A percentile compares a stretch with the other conserved stretches of the same genome.
Evolutionary conservation across 148 eudicot species (phyloP).

Genomic region (Chenopodium formosanum): DNA sequence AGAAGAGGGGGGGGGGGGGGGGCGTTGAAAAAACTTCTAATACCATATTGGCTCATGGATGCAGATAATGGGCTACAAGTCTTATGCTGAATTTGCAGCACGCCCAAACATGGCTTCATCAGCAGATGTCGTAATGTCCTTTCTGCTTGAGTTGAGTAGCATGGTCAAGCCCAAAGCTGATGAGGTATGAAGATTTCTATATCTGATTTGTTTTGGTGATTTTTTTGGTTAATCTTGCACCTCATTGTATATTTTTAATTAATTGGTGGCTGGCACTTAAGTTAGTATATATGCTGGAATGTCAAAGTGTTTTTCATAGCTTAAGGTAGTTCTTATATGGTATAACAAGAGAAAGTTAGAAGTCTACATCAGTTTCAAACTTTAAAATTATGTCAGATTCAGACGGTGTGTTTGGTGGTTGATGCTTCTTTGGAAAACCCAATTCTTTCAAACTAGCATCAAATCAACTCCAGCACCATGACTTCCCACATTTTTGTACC

Average conservation of each 20-base stretch:
- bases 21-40: constrained; percentile 6
- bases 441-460: neutral
- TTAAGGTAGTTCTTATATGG: neutral
- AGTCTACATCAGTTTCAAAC: neutral
- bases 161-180: constrained; percentile 76
- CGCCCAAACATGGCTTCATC: constrained; percentile 78
- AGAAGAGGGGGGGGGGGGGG: neutral
- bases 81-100: constrained; percentile 75
- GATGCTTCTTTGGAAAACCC: neutral
- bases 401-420: neutral
- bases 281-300: neutral
- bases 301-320: neutral
- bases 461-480: neutral
- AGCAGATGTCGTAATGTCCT: constrained; percentile 70
- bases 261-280: constrained; percentile 3
- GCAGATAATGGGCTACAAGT: constrained; percentile 77
- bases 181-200: constrained; percentile 43
- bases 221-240: neutral
- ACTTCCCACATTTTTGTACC: neutral
- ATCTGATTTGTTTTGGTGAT: neutral
- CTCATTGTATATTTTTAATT: neutral
- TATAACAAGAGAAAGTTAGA: neutral
- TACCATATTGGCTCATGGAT: constrained; percentile 11
- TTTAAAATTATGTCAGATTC: neutral
- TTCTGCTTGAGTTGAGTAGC: constrained; percentile 78